Evolutionary conservation across 2,329 filamentous ascomycete species (phyloP).

Genomic region (Clarireedia monteithiana): DNA sequence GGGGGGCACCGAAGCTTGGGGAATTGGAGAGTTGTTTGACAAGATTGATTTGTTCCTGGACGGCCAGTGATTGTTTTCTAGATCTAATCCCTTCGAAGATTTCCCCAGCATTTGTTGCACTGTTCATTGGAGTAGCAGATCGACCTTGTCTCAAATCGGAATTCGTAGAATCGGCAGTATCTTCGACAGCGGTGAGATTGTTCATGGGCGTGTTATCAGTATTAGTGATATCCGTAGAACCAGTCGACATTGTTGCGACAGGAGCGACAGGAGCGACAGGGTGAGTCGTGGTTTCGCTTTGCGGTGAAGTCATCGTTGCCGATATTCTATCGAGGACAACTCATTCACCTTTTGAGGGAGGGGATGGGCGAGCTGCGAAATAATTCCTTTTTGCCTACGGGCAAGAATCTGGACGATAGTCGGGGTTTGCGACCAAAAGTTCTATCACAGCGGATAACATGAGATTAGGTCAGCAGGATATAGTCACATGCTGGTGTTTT

Average conservation of each 20-base stretch:
- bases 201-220: background rate
- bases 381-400: background rate
- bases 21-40: background rate
- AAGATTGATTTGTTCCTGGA: background rate
- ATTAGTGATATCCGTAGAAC: background rate
- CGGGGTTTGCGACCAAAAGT: background rate
- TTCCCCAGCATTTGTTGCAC: background rate
- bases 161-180: background rate
- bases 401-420: background rate
- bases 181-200: background rate
- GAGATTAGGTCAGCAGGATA: too few relatives aligned
- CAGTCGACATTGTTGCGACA: conserved; percentile 6
- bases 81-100: background rate
- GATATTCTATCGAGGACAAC: conserved; percentile 22
- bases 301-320: conserved; percentile 31
- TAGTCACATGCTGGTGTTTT: too few relatives aligned
- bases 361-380: background rate
- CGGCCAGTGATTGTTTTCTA: background rate
- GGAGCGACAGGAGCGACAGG: conserved; percentile 7
- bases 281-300: conserved; percentile 9
- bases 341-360: conserved; percentile 24
- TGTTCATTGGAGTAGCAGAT: background rate
- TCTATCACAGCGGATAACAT: too few relatives aligned
- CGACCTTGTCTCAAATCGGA: background rate
- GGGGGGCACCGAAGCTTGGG: background rate